phyloP scores from a whole-genome alignment of 768 basidiomycete genomes.

The Sarcodon aspratus region DNA sequence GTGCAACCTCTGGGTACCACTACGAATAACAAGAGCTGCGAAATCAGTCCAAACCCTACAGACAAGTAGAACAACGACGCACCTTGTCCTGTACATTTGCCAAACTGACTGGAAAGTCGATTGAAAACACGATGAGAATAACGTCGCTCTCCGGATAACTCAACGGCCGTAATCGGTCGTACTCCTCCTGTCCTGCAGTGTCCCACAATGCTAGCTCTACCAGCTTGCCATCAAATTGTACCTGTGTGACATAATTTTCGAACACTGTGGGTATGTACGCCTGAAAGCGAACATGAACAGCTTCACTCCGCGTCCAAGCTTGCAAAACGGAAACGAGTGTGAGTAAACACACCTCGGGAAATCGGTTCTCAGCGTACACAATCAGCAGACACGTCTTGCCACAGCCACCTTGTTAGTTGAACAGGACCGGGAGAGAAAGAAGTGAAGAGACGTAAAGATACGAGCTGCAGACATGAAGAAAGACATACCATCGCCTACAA shows the following conservation, averaged over 20 bases:
- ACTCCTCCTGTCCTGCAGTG: slow-evolving; percentile 96
- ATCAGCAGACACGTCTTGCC: slow-evolving; percentile 95
- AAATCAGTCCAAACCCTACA: neutral
- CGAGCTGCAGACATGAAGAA: slow-evolving; percentile 4
- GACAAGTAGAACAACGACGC: slow-evolving; percentile 11
- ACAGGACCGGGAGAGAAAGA: neutral
- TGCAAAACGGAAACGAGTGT: slow-evolving; percentile 6
- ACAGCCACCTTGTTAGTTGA: slow-evolving; percentile 50
- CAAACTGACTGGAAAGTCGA: slow-evolving; percentile 87
- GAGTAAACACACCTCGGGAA: slow-evolving; percentile 67
- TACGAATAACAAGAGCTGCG: slow-evolving; percentile 19
- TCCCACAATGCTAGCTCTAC: slow-evolving; percentile 98
- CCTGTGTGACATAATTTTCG: slow-evolving; percentile 87
- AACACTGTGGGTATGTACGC: slow-evolving; percentile 91
- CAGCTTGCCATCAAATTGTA: slow-evolving; percentile 76
- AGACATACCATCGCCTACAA: slow-evolving; percentile 71
- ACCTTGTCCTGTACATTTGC: slow-evolving; percentile 89
- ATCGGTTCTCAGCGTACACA: slow-evolving; percentile 92
- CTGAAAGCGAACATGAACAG: slow-evolving; percentile 27
- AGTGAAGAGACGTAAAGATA: neutral
- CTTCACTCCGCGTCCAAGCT: slow-evolving; percentile 4
- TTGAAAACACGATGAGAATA: slow-evolving; percentile 88
- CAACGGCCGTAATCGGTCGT: slow-evolving; percentile 77
- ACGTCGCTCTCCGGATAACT: slow-evolving; percentile 86
- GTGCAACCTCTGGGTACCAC: slow-evolving; percentile 92